Base-by-base conservation (phyloP, 1,284 basidiomycete genomes). In the Microbotryomycetes sp. region DNA sequence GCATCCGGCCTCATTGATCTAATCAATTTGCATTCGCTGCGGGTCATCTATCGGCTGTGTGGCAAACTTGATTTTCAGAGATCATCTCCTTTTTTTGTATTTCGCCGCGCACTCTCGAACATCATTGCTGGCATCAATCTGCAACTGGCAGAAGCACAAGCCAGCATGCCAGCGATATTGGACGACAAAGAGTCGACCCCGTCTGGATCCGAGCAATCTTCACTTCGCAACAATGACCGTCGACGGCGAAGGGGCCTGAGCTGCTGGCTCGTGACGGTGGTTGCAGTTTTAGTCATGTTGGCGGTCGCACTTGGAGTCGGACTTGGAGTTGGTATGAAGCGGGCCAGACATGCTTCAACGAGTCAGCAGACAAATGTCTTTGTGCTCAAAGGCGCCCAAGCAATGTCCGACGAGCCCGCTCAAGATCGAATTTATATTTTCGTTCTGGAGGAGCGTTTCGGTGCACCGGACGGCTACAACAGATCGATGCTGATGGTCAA, bases 401-500 rank as follows among this genome's bases (percentile, higher is more conserved):
- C 50, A 18, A 61, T 62, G 27, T 50, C 31, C 29, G 45, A 24
- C 2, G 45, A 64, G 46, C 49, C 65, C 21, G 46, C 64, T 24
- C 54, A 55, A 47, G 61, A 41, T 13, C 46, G 65, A 23, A 41
- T 52, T 13, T 62, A 61, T 55, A 46, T 48, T 18, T 67, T 67
- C 27, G 58, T 67, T 5, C 41, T 67, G 27, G 63, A 67, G 57
- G 60, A 65, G 60, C 54, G 63, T n/a, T 16, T 59, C 5, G 66
- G 66, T 5, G 45, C 55, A 4, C 62, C 65, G 23, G 67, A 66
- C 52, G 67, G 67, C 3, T 52, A 58, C 50, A 51, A 57, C 27
- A 69, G 64, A 29, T 31, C 56, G 2, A 65, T 69, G 65, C 50
- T 69, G 6, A 65, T 67, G 18, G 67, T 67, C 15, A 69, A 69